A percentile compares a stretch with the other conserved stretches of the same genome.
phyloP scores from a whole-genome alignment of 1,284 basidiomycete species.

The Ceratobasidium sp. region DNA sequence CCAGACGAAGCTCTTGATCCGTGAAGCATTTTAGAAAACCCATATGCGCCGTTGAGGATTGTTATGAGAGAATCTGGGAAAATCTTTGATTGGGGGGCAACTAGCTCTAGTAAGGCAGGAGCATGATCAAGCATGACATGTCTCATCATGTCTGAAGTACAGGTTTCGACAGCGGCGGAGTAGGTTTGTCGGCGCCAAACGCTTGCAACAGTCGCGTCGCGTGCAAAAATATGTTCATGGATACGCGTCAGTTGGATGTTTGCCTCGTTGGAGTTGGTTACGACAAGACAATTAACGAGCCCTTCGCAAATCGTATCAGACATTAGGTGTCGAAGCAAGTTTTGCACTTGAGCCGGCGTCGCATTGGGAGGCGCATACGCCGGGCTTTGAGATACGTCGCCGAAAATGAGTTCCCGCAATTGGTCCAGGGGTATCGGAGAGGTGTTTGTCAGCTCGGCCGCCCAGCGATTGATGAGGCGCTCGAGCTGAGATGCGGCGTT shows the following conservation, averaged over 20 bases:
- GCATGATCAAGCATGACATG: conserved; percentile 72
- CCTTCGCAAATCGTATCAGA: conserved; percentile 78
- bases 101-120: conserved; percentile 59
- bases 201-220: conserved; percentile 78
- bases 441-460: conserved; percentile 68
- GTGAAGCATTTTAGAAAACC: conserved; percentile 82
- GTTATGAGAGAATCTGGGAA: conserved; percentile 49
- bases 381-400: conserved; percentile 61
- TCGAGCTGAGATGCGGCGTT: conserved; percentile 78
- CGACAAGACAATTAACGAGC: conserved; percentile 78
- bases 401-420: conserved; percentile 64
- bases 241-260: conserved; percentile 80
- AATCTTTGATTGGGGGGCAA: conserved; percentile 44
- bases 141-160: conserved; percentile 68
- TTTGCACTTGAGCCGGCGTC: conserved; percentile 73
- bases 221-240: conserved; percentile 81
- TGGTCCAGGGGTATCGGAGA: conserved; percentile 62
- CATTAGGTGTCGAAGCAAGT: conserved; percentile 75
- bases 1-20: conserved; percentile 65
- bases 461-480: conserved; percentile 81
- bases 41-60: conserved; percentile 71
- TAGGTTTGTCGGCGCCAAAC: conserved; percentile 87
- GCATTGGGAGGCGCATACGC: conserved; percentile 49
- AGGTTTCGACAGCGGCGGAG: conserved; percentile 76
- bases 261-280: conserved; percentile 75